phyloP scores from a whole-genome alignment of 2,329 filamentous ascomycete species.

The Aspergillus fumigatiaffinis region DNA sequence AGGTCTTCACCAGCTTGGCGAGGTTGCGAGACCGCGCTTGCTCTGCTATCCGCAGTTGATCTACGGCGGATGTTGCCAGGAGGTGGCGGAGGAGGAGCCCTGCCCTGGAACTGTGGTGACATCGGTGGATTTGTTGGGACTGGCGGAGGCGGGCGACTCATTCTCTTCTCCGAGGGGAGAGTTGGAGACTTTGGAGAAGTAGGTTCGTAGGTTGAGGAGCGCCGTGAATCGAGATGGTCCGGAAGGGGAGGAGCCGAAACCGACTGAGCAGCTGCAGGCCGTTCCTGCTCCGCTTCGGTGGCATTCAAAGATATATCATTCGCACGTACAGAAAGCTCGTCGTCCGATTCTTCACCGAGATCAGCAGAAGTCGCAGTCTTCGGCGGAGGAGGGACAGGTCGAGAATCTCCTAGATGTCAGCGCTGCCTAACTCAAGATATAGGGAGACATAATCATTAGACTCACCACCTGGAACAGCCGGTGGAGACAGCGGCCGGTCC shows the following conservation, averaged over 20 bases:
- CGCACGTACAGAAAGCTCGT: constrained; percentile 66
- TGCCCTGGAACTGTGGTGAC: constrained; percentile 42
- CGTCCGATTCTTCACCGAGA: constrained; percentile 80
- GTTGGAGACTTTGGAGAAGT: constrained; percentile 37
- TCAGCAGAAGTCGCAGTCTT: constrained; percentile 61
- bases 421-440: constrained; percentile 20
- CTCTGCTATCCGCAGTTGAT: constrained; percentile 55
- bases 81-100: constrained; percentile 65
- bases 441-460: constrained; percentile 14
- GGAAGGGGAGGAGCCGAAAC: constrained; percentile 43
- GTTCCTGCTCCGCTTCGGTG: constrained; percentile 37
- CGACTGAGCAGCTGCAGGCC: constrained; percentile 45
- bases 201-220: constrained; percentile 39
- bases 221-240: constrained; percentile 37
- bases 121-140: constrained; percentile 38
- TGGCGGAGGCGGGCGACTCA: constrained; percentile 43
- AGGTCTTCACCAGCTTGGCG: constrained; percentile 55
- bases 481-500: constrained; percentile 33
- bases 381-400: constrained; percentile 55
- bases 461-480: constrained; percentile 54
- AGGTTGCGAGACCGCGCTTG: constrained; percentile 39
- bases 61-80: constrained; percentile 51
- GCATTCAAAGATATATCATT: constrained; percentile 44
- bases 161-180: constrained; percentile 35
- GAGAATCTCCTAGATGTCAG: constrained; percentile 47